A percentile compares a stretch with the other conserved stretches of the same genome.
Conservation (phyloP, 73 alveolate species). For the Stentor roeselii region DNA sequence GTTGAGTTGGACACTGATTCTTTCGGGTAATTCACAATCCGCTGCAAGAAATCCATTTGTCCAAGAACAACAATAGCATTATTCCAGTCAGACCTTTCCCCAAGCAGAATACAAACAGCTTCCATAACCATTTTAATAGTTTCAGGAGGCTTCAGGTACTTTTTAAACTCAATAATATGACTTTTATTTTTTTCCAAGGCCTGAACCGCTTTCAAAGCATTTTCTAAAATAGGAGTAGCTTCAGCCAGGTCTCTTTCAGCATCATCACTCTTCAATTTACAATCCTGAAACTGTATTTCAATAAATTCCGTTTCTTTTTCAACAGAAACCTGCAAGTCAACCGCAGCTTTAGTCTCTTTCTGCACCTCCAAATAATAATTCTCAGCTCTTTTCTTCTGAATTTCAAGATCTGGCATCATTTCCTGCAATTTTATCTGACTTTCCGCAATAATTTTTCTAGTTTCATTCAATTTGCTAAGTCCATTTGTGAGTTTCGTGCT, state of each 20-base stretch:
- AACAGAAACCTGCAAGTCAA: constrained; percentile 62
- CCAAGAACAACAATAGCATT: constrained; percentile 58
- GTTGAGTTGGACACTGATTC: constrained; percentile 55
- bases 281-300: constrained; percentile 93
- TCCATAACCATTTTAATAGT: constrained; percentile 73
- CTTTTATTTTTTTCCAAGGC: constrained; percentile 75
- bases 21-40: constrained; percentile 47
- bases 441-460: constrained; percentile 66
- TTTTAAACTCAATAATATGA: constrained; percentile 82
- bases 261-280: constrained; percentile 94
- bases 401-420: constrained; percentile 62
- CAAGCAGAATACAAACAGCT: constrained; percentile 70
- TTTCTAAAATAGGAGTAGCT: constrained; percentile 84
- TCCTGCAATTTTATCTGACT: constrained; percentile 60
- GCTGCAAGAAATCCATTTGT: constrained; percentile 49
- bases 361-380: constrained; percentile 46
- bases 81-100: constrained; percentile 81
- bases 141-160: constrained; percentile 83
- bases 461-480: constrained; percentile 65
- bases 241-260: constrained; percentile 73
- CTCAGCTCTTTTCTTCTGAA: constrained; percentile 67
- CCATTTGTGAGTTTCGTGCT: constrained; percentile 68
- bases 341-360: constrained; percentile 67
- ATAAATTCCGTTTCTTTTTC: constrained; percentile 84
- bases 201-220: constrained; percentile 88